Evolutionary conservation across 495 filamentous ascomycete genomes (phyloP).

Genomic region (Lasiosphaeria ovina): DNA sequence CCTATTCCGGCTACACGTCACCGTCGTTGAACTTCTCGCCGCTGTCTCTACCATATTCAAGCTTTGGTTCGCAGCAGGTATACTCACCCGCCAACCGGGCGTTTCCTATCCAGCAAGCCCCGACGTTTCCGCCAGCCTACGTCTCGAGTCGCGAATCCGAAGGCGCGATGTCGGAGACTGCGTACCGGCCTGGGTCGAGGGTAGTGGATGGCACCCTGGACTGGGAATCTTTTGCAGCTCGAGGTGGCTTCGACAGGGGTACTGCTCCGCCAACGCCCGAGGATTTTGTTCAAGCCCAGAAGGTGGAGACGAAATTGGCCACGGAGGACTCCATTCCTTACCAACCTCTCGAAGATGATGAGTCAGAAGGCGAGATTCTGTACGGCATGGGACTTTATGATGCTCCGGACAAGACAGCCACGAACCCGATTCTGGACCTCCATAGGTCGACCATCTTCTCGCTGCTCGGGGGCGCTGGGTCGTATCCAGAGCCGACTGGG

Average conservation of each 20-base stretch:
- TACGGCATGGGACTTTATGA: conserved; percentile 85
- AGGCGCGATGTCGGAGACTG: conserved; percentile 11
- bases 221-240: conserved; percentile 40
- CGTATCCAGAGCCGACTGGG: conserved; percentile 44
- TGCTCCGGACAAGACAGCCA: conserved; percentile 48
- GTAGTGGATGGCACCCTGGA: conserved; percentile 23
- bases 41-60: conserved; percentile 35
- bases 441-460: conserved; percentile 51
- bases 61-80: conserved; percentile 20
- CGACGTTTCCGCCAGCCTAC: conserved; percentile 7
- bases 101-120: neutral
- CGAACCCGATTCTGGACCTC: conserved; percentile 34
- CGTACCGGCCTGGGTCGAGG: conserved; percentile 21
- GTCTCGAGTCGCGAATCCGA: conserved; percentile 4
- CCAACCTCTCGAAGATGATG: conserved; percentile 40
- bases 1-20: conserved; percentile 48
- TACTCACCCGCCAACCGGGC: conserved; percentile 19
- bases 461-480: conserved; percentile 40
- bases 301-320: conserved; percentile 27
- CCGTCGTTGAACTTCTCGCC: conserved; percentile 43
- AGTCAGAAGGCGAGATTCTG: conserved; percentile 64
- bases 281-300: conserved; percentile 34
- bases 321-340: conserved; percentile 46
- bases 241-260: conserved; percentile 34
- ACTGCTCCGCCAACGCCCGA: conserved; percentile 63